phyloP scores from a whole-genome alignment of 768 basidiomycete species.

The Pleurotus platypus region DNA sequence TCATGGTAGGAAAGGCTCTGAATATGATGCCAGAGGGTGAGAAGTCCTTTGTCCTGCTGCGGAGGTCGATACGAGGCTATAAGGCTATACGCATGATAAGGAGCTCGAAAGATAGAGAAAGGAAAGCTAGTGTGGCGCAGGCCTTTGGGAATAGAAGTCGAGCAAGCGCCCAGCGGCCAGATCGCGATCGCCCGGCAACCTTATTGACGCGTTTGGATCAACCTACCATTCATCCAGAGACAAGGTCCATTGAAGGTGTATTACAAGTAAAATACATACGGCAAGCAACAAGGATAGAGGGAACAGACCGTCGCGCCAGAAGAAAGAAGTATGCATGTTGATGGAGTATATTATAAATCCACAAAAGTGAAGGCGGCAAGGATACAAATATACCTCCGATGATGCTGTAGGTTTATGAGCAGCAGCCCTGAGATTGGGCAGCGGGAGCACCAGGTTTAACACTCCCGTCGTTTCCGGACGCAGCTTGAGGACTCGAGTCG shows the following conservation, averaged over 20 bases:
- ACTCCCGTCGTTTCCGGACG: constrained; percentile 47
- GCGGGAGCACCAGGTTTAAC: constrained; percentile 65
- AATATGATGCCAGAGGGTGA: neutral
- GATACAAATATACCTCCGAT: neutral
- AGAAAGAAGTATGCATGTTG: constrained; percentile 2
- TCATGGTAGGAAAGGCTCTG: neutral
- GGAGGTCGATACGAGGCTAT: neutral
- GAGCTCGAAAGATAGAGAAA: neutral
- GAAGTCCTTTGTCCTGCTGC: neutral
- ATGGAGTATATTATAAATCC: constrained; percentile 4
- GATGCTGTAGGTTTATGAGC: neutral
- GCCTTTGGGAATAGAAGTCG: neutral
- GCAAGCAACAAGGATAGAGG: constrained; percentile 1
- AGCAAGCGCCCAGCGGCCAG: neutral
- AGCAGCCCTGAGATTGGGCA: constrained; percentile 24
- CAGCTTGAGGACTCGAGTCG: constrained; percentile 43
- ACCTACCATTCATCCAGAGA: neutral
- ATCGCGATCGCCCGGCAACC: neutral
- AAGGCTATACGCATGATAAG: neutral
- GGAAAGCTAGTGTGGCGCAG: neutral
- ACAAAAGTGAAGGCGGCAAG: neutral
- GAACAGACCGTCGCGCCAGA: neutral
- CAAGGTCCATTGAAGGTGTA: constrained; percentile 4
- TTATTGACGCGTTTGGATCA: neutral
- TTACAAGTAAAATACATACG: constrained; percentile 7